Evolutionary conservation across 345 rosid species (phyloP), one percentile per base, ranked within the genome.

Genomic region (Ricinus communis): DNA sequence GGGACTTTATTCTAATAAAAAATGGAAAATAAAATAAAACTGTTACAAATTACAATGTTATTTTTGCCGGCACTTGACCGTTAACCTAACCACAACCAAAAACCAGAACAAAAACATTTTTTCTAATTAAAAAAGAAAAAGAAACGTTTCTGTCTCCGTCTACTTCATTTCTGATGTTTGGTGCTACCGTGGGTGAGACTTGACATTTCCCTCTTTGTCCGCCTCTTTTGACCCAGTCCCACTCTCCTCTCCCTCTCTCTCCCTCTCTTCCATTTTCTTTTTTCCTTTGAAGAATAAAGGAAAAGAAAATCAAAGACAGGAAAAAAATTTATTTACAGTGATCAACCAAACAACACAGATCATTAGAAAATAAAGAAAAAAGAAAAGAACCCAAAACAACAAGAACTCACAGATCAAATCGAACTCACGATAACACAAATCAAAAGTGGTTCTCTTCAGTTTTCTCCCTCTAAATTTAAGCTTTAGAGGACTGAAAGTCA

Each of bases 391-490:
- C n/a, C n/a, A n/a, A n/a, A n/a, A n/a, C n/a, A n/a, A n/a, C n/a
- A n/a, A n/a, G n/a, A n/a, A n/a, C n/a, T n/a, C n/a, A n/a, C 14
- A 33, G 49, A 60, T 14, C 21, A 62, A 27, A 25, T 25, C 6
- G 27, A 56, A 12, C 0, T 12, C 3, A 19, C 38, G 25, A 18
- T 19, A 5, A 3, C 47, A 38, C 43, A 38, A n/a, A 38, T 38
- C 43, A 9, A 9, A 38, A 38, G 5, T 9, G 9, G 9, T 4
- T 38, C 9, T 38, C 43, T 38, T 9, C 43, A 38, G 43, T 43
- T 43, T 9, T 0, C 63, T 27, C 75, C 74, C 70, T 66, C 83
- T 76, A 71, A 75, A 74, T 74, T 77, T 72, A 76, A 75, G 79
- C 74, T 76, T 76, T 73, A 57, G 77, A 79, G 82, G 70, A 38